Percentiles rank a stretch among this genome's conserved stretches.
Conservation (phyloP, 176 grass and related monocot genomes). For the Aegilops umbellulata region DNA sequence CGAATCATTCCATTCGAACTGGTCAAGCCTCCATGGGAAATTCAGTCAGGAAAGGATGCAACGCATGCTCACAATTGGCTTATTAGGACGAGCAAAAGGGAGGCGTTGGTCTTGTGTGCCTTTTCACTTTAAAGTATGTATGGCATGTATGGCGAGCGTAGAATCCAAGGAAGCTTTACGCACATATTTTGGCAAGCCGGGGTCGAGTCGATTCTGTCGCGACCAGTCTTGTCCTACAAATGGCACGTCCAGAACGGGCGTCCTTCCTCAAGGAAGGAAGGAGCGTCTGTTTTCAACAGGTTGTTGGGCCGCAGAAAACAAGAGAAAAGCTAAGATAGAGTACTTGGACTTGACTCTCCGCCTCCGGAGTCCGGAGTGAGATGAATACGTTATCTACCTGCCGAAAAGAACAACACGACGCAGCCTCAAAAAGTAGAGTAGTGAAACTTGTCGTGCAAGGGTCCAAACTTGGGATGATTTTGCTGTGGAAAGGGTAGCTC, state of each 20-base stretch:
- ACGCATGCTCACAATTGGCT: not conserved
- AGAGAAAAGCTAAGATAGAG: not conserved
- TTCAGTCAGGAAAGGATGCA: not conserved
- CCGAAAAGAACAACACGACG: slow-evolving; percentile 18
- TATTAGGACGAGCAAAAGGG: not conserved
- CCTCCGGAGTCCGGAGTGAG: too few species aligned
- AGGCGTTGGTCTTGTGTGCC: slow-evolving; percentile 19
- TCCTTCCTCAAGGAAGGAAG: not conserved
- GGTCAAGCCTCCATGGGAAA: slow-evolving; percentile 22
- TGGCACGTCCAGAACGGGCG: not conserved
- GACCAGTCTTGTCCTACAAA: slow-evolving; percentile 18
- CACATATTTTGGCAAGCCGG: not conserved
- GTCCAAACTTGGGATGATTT: slow-evolving; percentile 31
- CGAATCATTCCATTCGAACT: not conserved
- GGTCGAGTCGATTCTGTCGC: slow-evolving; percentile 19
- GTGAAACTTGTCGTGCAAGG: slow-evolving; percentile 23
- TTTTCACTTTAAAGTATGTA: slow-evolving; percentile 27
- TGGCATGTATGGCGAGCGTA: too few species aligned
- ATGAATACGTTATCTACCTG: slow-evolving; percentile 21
- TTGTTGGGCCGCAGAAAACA: slow-evolving; percentile 11
- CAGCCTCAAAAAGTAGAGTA: not conserved
- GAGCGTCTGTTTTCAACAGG: not conserved
- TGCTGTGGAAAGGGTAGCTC: slow-evolving; percentile 17
- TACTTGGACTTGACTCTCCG: not conserved
- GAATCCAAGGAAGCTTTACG: slow-evolving; percentile 33